Evolutionary conservation across 495 filamentous ascomycete species (phyloP), one percentile per base, ranked within the genome.

Genomic region (Penicillium nucicola): DNA sequence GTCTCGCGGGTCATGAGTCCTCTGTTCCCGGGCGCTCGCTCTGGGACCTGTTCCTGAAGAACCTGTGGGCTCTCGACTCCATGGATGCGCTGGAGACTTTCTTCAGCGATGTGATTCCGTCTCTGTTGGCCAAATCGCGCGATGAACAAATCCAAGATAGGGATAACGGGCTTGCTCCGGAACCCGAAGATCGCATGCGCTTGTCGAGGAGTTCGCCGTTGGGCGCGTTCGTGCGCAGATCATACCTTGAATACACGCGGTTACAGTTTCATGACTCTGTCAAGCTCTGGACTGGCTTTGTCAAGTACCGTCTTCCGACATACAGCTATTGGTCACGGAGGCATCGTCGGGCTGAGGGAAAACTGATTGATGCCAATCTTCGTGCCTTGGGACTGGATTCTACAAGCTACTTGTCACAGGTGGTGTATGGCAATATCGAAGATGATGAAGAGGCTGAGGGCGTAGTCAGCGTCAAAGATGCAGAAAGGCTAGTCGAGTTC

Each of bases 21-120:
- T 83, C 78, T 7, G 76, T 90, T 2, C 89, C 90, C 4, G 92
- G 92, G 11, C 83, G 88, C 25, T 84, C 79, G 15, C 65, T 96
- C 11, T 93, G 91, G 86, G 92, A 97, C 67, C 63, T 88, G 14
- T 86, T 96, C 43, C 74, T 96, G 6, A 81, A 84, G 46, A 90
- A 87, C 55, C 66, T 97, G 30, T 98, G 93, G 92, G 76, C 77
- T 1, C 81, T 97, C 34, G 82, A 93, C 62, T 91, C 83, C 34
- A 76, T 92, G 13, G 82, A 95, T 71, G 84, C 83, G 0, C 68
- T 96, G 13, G 84, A 88, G 63, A 71, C 74, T 8, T 90, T 79
- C 67, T 88, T 92, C 60, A 75, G 77, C 30, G 65, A 75, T 30
- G 53, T 36, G 12, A 74, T 83, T 36, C 74, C 77, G 2, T 66